phyloP scores from a whole-genome alignment of 169 alveolate genomes.

The Plasmodium ovale region DNA sequence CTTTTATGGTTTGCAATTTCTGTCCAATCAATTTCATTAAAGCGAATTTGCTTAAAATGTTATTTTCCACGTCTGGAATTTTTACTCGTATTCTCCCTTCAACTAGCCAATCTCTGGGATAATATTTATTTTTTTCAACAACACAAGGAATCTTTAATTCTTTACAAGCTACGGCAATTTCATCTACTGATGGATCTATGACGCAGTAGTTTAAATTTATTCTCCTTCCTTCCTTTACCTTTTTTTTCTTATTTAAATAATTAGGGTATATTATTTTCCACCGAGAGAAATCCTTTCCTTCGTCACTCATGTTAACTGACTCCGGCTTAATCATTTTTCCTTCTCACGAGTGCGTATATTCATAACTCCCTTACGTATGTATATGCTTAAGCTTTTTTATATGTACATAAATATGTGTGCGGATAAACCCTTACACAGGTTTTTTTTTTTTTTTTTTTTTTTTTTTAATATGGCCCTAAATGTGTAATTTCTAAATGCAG shows the following conservation, averaged over 20 bases:
- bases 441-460: too few relatives aligned
- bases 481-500: too few relatives aligned
- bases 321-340: constrained; percentile 12
- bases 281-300: constrained; percentile 27
- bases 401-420: too few relatives aligned
- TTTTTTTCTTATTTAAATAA: constrained; percentile 82
- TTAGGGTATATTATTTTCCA: constrained; percentile 84
- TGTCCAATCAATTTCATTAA: constrained; percentile 55
- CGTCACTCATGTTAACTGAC: constrained; percentile 7
- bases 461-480: too few relatives aligned
- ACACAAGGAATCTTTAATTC: constrained; percentile 78
- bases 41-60: constrained; percentile 29
- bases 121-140: constrained; percentile 80
- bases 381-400: too few relatives aligned
- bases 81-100: constrained; percentile 84
- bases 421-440: too few relatives aligned
- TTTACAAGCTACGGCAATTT: constrained; percentile 83
- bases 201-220: constrained; percentile 79
- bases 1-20: constrained; percentile 58
- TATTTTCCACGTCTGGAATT: constrained; percentile 19
- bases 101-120: constrained; percentile 83
- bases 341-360: not conserved
- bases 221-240: constrained; percentile 82
- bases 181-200: constrained; percentile 82
- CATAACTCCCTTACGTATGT: too few relatives aligned